Percentiles rank a stretch among this genome's conserved stretches.
These are phyloP conservation scores for Xerocomellus intermedius DNA, from an alignment of 768 basidiomycete species.

Conservation along the genomic window DNA sequence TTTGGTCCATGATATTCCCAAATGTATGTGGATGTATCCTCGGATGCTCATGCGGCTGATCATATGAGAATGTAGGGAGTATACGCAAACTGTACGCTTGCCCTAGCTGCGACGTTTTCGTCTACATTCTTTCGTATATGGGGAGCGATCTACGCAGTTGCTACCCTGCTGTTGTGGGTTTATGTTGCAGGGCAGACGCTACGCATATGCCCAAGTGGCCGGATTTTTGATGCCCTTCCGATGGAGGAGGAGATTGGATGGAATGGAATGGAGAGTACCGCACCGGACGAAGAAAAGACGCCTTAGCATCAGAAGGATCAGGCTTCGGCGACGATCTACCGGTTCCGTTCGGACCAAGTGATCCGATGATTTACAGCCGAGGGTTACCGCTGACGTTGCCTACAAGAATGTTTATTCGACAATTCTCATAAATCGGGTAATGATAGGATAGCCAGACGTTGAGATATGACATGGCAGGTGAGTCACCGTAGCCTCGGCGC, in stretches of 20 bases:
- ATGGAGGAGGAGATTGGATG: slow-evolving; percentile 32
- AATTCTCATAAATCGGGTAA: too few relatives aligned
- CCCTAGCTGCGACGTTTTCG: slow-evolving; percentile 47
- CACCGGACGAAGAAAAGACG: not conserved
- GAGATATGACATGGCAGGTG: not conserved
- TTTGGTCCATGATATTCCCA: slow-evolving; percentile 73
- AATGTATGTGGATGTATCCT: slow-evolving; percentile 43
- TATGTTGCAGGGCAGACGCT: slow-evolving; percentile 46
- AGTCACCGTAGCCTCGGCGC: too few relatives aligned
- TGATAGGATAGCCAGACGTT: too few relatives aligned
- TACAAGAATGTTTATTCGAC: too few relatives aligned
- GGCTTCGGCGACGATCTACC: not conserved
- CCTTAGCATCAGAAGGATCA: not conserved
- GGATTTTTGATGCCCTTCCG: slow-evolving; percentile 45
- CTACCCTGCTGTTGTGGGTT: slow-evolving; percentile 53
- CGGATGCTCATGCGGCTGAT: not conserved
- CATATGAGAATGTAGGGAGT: slow-evolving; percentile 44
- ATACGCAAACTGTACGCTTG: slow-evolving; percentile 62
- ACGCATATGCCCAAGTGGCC: slow-evolving; percentile 31
- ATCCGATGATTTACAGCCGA: not conserved
- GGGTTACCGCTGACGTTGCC: too few relatives aligned
- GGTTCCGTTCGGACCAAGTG: not conserved
- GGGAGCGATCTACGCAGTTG: slow-evolving; percentile 53
- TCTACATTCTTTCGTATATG: slow-evolving; percentile 55
- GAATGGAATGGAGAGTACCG: not conserved